Percentiles rank a stretch among this genome's conserved stretches.
These are phyloP conservation scores for Malus asiatica DNA, from an alignment of 306 rosid genomes.

Conservation along the genomic window DNA sequence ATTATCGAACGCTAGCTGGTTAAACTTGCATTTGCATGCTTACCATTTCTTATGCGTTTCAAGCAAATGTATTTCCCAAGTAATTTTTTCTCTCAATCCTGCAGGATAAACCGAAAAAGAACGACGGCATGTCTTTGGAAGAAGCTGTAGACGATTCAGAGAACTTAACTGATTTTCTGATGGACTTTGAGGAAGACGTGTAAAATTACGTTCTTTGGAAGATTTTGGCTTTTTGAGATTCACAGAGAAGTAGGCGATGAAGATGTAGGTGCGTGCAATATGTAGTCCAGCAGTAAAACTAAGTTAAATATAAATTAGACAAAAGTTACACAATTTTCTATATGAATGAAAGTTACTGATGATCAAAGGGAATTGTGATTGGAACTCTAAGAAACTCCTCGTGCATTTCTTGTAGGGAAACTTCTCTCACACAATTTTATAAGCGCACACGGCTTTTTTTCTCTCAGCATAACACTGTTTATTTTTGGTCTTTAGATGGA, in stretches of 20 bases:
- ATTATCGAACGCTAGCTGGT: neutral
- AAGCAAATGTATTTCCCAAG: neutral
- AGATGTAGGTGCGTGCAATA: neutral
- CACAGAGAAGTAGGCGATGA: neutral
- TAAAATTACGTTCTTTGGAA: neutral
- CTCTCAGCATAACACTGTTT: no score
- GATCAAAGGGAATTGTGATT: neutral
- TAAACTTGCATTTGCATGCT: neutral
- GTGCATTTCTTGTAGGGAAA: neutral
- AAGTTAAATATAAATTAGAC: neutral
- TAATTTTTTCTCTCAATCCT: neutral
- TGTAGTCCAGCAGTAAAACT: neutral
- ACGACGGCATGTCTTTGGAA: slow-evolving; percentile 54
- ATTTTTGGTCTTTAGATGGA: no score
- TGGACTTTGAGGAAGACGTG: slow-evolving; percentile 74
- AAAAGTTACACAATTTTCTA: neutral
- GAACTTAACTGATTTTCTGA: slow-evolving; percentile 82
- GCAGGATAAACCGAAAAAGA: slow-evolving; percentile 74
- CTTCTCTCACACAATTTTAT: no score
- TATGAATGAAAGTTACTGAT: neutral
- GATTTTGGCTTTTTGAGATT: neutral
- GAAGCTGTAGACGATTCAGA: slow-evolving; percentile 76
- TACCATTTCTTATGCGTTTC: slow-evolving; percentile 13
- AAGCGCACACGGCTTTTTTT: no score
- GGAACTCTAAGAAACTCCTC: neutral